phyloP scores from a whole-genome alignment of 129 eudicot genomes.

The Pulicaria dysenterica region DNA sequence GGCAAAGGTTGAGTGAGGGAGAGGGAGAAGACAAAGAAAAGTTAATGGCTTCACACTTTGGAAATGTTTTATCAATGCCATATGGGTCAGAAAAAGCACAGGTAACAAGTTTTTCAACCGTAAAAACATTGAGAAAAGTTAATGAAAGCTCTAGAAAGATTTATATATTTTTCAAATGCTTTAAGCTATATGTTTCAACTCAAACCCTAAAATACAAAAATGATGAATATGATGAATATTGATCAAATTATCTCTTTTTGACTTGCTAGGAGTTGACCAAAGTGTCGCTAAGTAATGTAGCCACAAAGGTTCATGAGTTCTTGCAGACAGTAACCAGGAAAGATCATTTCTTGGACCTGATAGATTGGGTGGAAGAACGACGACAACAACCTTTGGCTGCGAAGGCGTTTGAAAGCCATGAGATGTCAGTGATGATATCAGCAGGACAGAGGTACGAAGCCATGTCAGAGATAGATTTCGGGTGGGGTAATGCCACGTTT shows the following conservation, averaged over 20 bases:
- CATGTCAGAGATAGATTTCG: slow-evolving; percentile 53
- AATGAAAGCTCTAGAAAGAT: too few species aligned
- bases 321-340: slow-evolving; percentile 32
- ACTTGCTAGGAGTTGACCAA: slow-evolving; percentile 26
- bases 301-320: slow-evolving; percentile 44
- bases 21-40: slow-evolving; percentile 37
- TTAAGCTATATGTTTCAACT: too few species aligned
- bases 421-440: slow-evolving; percentile 51
- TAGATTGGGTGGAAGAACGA: slow-evolving; percentile 70
- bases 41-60: slow-evolving; percentile 36
- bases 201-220: too few species aligned
- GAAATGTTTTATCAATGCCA: slow-evolving; percentile 58
- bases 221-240: not conserved
- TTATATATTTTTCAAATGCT: too few species aligned
- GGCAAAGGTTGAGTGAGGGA: slow-evolving; percentile 44
- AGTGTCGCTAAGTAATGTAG: slow-evolving; percentile 41
- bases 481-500: slow-evolving; percentile 61
- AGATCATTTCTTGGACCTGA: slow-evolving; percentile 63
- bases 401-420: slow-evolving; percentile 31
- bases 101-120: not conserved
- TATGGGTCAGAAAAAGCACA: slow-evolving; percentile 38
- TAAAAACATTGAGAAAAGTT: too few species aligned
- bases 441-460: slow-evolving; percentile 47
- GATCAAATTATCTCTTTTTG: not conserved
- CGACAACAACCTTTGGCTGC: slow-evolving; percentile 46